Percentiles rank a stretch among this genome's conserved stretches.
These are phyloP conservation scores for Diutina rugosa DNA, from an alignment of 1,139 yeast species.

Conservation along the genomic window DNA sequence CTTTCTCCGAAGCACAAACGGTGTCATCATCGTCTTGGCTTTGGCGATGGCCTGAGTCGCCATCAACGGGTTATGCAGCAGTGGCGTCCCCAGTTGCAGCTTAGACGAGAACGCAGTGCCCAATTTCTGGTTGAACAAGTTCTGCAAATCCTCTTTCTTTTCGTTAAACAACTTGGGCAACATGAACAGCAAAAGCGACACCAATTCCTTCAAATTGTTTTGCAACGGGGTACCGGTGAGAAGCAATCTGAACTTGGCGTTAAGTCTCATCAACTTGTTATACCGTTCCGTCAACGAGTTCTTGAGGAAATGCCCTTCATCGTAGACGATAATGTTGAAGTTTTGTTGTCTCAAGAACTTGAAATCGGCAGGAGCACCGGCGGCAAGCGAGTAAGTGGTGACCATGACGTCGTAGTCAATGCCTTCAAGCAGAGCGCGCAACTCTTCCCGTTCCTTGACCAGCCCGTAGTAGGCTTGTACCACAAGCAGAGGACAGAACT, in stretches of 20 bases:
- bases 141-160: slow-evolving; percentile 69
- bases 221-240: slow-evolving; percentile 97
- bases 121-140: slow-evolving; percentile 64
- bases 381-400: slow-evolving; percentile 85
- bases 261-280: slow-evolving; percentile 67
- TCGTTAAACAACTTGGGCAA: slow-evolving; percentile 73
- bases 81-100: slow-evolving; percentile 36
- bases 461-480: slow-evolving; percentile 94
- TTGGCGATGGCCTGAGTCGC: slow-evolving; percentile 85
- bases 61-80: slow-evolving; percentile 61
- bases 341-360: slow-evolving; percentile 60
- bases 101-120: slow-evolving; percentile 17
- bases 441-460: slow-evolving; percentile 70
- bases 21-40: slow-evolving; percentile 98
- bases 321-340: slow-evolving; percentile 85
- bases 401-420: slow-evolving; percentile 81
- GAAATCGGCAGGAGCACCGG: slow-evolving; percentile 75
- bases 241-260: slow-evolving; percentile 68
- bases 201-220: slow-evolving; percentile 79
- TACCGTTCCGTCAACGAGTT: slow-evolving; percentile 85
- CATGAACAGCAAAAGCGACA: slow-evolving; percentile 81
- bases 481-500: slow-evolving; percentile 69
- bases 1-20: slow-evolving; percentile 84
- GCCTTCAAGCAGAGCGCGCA: slow-evolving; percentile 54
- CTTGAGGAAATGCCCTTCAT: slow-evolving; percentile 94